Evolutionary conservation across 805 yeast genomes (phyloP).

Genomic region (Saccharomycopsis olivae): DNA sequence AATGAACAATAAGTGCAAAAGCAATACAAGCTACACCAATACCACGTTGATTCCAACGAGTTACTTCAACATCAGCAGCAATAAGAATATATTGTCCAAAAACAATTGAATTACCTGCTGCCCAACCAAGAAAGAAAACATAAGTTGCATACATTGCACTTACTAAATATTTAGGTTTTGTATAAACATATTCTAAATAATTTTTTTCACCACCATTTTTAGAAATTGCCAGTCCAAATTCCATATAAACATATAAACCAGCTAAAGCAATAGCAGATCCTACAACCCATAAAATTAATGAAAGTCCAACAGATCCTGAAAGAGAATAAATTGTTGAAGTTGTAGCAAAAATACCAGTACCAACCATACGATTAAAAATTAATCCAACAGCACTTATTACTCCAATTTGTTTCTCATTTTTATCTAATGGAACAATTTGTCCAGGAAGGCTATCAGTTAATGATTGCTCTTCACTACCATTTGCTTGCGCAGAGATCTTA

Average conservation of each 20-base stretch:
- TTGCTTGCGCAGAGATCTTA: no score
- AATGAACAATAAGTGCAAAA: conserved; percentile 56
- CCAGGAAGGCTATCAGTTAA: no score
- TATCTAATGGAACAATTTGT: conserved; percentile 25
- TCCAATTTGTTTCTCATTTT: conserved; percentile 36
- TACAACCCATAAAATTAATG: conserved; percentile 63
- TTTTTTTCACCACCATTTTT: conserved; percentile 84
- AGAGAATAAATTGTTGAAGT: conserved; percentile 44
- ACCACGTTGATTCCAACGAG: conserved; percentile 70
- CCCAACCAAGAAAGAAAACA: conserved; percentile 73
- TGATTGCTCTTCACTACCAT: no score
- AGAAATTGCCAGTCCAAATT: conserved; percentile 68
- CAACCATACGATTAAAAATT: conserved; percentile 59
- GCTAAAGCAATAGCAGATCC: conserved; percentile 61
- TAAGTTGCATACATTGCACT: conserved; percentile 61
- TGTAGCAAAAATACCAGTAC: conserved; percentile 69
- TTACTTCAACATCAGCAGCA: conserved; percentile 59
- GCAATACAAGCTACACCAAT: conserved; percentile 68
- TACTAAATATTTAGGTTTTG: conserved; percentile 56
- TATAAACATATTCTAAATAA: conserved; percentile 62
- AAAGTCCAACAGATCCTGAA: conserved; percentile 63
- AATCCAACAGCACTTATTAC: conserved; percentile 51
- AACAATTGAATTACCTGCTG: conserved; percentile 73
- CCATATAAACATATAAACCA: conserved; percentile 65
- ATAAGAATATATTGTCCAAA: conserved; percentile 68